Base-by-base conservation (phyloP, 495 filamentous ascomycete genomes). In the Penicillium parvum region DNA sequence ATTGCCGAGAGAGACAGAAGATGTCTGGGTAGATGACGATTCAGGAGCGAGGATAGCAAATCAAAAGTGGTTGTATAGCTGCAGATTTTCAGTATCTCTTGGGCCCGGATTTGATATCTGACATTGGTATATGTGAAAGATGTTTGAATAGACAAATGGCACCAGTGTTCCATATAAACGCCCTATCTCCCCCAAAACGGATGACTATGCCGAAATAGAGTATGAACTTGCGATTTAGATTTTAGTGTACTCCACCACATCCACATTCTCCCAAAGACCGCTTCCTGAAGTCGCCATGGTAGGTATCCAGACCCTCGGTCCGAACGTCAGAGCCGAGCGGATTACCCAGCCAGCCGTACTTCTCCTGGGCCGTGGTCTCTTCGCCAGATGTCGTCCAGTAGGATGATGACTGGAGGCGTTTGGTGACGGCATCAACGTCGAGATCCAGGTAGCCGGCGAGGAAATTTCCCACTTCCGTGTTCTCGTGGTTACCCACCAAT, bases 401-500 rank as follows among this genome's bases (percentile, higher is more conserved):
- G 15, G 49, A 52, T 6, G 86, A 83, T 40, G 83, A 66, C 29
- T 69, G 74, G 28, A 97, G 71, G 60, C 86, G 78, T 54, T 79
- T 73, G 3, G 90, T 95, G 29, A 95, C 77, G 15, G 70, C 67
- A 0, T 84, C 76, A 1, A 95, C 74, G 54, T 96, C 83, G 11
- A 97, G 73, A 34, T 79, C 82, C 1, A 98, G 75, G 55, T 91
- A 98, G 8, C 80, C 70, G 12, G 77, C 67, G 15, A 98, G 65
- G 62, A 95, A 97, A 21, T 72, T 63, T 10, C 92, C 92, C 3
- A 98, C 73, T 9, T 97, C 87, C 3, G 86, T 98, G 59, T 98
- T 98, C 71, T 98, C 92, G 45, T 91, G 82, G 60, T 96, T 96
- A 4, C 92, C 92, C 1, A 74, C 55, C 12, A 97, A 51, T 1